Evolutionary conservation across 305 asterid genomes (phyloP), one percentile per base, ranked within the genome.

Genomic region (Salvia sclarea): DNA sequence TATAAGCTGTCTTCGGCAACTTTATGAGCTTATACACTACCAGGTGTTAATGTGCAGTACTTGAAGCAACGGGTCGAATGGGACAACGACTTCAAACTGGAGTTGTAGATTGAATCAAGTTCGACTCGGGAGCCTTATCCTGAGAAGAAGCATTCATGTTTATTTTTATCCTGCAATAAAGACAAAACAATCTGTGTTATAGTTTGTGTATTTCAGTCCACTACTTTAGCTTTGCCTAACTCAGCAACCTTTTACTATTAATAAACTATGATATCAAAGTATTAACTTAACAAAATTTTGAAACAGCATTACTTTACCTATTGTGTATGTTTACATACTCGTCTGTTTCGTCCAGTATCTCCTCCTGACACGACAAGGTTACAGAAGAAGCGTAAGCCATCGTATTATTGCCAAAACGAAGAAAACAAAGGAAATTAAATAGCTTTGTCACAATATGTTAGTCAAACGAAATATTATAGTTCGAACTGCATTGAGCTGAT

Each of bases 301-400:
- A 11, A 44, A 35, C 28, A 44, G 65, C 18, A 33, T 30, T 18
- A 22, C 20, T 21, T 79, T 76, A 94, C 99, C 92, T 86, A 84
- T 94, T 94, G 85, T 94, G 99, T 76, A 94, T 94, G 87, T 94
- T 91, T 52, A 94, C 99, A 30, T 94, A 94, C 76, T 94, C 98
- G 44, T 94, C 99, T 4, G 98, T 94, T 79, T 94, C 99, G 55
- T 94, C 99, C 61, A 94, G 79, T 82, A 94, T 94, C 89, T 94
- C 99, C 93, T 94, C 99, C 98, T 94, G 87, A 62, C 28, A 35
- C 52, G 57, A 64, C 52, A 28, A n/a, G 5, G 47, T 3, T 37
- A 60, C 4, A 62, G 14, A 57, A 20, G 35, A 21, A 47, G n/a
- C 21, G 37, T 47, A 28, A 40, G 24, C 28, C 49, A 11, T n/a